Conservation (phyloP, 164 flowering plant genomes). For the Tinospora cordifolia region DNA sequence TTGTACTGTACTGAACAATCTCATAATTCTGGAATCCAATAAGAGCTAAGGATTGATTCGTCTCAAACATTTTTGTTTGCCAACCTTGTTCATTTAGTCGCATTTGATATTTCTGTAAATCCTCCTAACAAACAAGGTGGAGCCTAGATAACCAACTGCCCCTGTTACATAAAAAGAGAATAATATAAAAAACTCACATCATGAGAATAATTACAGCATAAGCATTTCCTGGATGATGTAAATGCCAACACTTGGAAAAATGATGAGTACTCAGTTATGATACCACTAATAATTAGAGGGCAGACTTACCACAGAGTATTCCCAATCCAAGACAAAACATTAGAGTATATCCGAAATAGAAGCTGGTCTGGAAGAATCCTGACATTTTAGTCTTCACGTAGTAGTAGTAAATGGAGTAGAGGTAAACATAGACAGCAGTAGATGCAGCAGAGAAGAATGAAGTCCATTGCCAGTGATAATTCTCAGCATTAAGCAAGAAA, state of each 20-base stretch:
- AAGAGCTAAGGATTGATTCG: neutral
- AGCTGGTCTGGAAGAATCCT: constrained; percentile 98
- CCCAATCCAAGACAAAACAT: constrained; percentile 97
- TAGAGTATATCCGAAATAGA: constrained; percentile 94
- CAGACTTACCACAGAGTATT: constrained; percentile 83
- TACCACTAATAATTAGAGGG: neutral
- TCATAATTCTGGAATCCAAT: neutral
- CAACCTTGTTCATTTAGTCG: constrained; percentile 30
- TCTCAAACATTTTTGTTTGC: constrained; percentile 1
- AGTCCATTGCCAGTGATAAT: constrained; percentile 99
- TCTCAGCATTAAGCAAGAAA: constrained; percentile 94
- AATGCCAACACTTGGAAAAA: too few species aligned
- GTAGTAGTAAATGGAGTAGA: constrained; percentile 89
- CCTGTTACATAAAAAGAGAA: constrained; percentile 36
- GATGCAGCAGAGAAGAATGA: constrained; percentile 99
- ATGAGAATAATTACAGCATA: too few species aligned
- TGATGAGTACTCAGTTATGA: too few species aligned
- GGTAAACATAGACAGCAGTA: constrained; percentile 85
- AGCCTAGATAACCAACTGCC: constrained; percentile 84
- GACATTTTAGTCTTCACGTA: constrained; percentile 96
- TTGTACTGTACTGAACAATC: neutral
- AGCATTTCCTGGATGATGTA: too few species aligned
- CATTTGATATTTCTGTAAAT: constrained; percentile 93
- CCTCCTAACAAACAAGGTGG: constrained; percentile 76
- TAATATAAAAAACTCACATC: neutral